Conservation (phyloP, 2,329 filamentous ascomycete genomes). For the Lomentospora prolificans region DNA sequence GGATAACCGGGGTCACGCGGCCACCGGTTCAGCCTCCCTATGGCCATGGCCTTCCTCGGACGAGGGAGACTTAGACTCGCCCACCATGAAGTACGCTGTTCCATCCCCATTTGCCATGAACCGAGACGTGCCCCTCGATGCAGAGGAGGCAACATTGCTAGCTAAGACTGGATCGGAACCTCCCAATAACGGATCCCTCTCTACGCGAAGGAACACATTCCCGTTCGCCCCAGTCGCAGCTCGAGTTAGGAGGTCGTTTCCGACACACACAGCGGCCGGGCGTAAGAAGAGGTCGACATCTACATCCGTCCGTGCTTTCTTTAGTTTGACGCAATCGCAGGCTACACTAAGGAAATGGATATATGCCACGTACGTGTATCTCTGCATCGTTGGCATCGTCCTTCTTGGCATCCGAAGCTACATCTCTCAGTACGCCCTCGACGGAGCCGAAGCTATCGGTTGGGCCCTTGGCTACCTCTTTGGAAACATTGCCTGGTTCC, state of each 20-base stretch:
- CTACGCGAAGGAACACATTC: conserved; percentile 40
- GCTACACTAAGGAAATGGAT: conserved; percentile 69
- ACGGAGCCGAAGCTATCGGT: conserved; percentile 70
- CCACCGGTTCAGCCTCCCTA: not conserved
- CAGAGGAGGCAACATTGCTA: not conserved
- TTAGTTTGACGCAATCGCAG: conserved; percentile 71
- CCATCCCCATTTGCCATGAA: not conserved
- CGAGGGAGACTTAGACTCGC: not conserved
- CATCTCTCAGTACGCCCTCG: conserved; percentile 56
- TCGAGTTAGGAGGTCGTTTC: conserved; percentile 19
- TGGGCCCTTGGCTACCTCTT: conserved; percentile 90
- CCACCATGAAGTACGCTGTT: not conserved
- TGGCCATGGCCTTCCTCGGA: conserved; percentile 3
- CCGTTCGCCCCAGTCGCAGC: conserved; percentile 28
- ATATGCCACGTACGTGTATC: conserved; percentile 73
- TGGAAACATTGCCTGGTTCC: conserved; percentile 63
- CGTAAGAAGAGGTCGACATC: conserved; percentile 57
- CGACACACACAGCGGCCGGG: conserved; percentile 49
- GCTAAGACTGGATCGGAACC: conserved; percentile 8
- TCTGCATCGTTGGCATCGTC: conserved; percentile 54
- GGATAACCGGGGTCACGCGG: not conserved
- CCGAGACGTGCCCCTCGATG: not conserved
- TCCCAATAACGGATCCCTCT: conserved; percentile 14
- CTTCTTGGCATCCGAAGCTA: conserved; percentile 62
- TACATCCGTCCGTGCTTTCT: conserved; percentile 58